Evolutionary conservation across 805 yeast species (phyloP), one percentile per base, ranked within the genome.

Genomic region (Zygoascus biomembranicola): DNA sequence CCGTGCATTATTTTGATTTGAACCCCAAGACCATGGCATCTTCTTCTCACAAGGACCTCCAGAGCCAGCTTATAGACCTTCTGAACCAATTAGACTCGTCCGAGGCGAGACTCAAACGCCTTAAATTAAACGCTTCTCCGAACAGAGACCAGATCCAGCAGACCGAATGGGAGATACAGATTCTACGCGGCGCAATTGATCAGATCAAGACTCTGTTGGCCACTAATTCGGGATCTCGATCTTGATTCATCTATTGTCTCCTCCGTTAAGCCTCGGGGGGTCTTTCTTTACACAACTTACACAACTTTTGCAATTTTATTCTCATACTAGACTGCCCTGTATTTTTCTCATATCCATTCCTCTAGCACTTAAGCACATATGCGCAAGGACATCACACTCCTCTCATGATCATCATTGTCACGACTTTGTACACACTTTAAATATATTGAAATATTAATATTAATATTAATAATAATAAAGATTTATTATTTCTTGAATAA

Each of bases 81-180:
- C 6, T 19, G 5, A 42, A 42, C 20, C 44, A 50, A 26, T 50
- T 41, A 16, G 50, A 41, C n/a, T 37, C 19, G 16, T 53, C 55
- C 20, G 19, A 41, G 9, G 18, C 43, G 10, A 39, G 54, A 11
- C 49, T 47, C 37, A n/a, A 19, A 19, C 26, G 18, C 14, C 43
- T 42, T 14, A 28, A 37, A 26, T 35, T 42, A 11, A 37, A 32
- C n/a, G 18, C 26, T 1, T 53, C 57, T 20, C 41, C 37, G 23
- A 53, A 48, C 45, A 47, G 46, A 19, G 56, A 52, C 14, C 43
- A 43, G 37, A 50, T 55, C 8, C 43, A 50, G n/a, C 54, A 53
- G 28, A 55, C 53, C 16, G 60, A 57, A 42, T 57, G 55, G 48
- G 56, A 57, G 43, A 31, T 57, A 9, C 57, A 57, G 43, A 57